These are phyloP conservation scores for Pseudogymnoascus sp. DNA, from an alignment of 2,329 filamentous ascomycete species.

Conservation along the genomic window DNA sequence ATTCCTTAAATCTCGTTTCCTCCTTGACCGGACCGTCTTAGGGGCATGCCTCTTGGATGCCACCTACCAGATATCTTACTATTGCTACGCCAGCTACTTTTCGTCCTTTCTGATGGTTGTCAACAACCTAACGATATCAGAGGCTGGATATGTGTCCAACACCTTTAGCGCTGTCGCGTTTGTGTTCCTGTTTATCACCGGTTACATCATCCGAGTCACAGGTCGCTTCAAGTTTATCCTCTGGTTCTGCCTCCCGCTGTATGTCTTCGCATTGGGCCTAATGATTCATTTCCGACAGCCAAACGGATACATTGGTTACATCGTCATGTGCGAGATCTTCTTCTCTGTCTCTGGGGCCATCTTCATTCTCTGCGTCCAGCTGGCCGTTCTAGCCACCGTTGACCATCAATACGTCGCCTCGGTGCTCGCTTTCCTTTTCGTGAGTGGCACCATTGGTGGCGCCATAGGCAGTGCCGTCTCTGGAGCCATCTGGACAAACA, in stretches of 20 bases:
- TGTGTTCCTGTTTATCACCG: constrained; percentile 41
- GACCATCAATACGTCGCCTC: constrained; percentile 55
- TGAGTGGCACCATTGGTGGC: constrained; percentile 54
- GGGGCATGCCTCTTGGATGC: constrained; percentile 24
- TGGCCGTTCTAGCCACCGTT: constrained; percentile 50
- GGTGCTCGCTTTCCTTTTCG: constrained; percentile 52
- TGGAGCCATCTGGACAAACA: constrained; percentile 58
- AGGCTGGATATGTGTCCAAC: constrained; percentile 26
- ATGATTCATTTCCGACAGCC: constrained; percentile 51
- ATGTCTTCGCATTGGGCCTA: constrained; percentile 45
- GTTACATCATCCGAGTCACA: constrained; percentile 40
- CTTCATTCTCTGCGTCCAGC: constrained; percentile 49
- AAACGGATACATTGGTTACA: constrained; percentile 41
- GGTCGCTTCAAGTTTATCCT: constrained; percentile 47
- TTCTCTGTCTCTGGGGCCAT: constrained; percentile 43
- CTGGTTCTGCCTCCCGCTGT: constrained; percentile 43
- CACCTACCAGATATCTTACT: constrained; percentile 10
- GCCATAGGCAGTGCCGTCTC: constrained; percentile 55
- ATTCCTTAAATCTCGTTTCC: constrained; percentile 39
- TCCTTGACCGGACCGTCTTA: constrained; percentile 26
- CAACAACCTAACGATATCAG: constrained; percentile 22
- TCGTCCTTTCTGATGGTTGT: constrained; percentile 21
- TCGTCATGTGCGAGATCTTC: constrained; percentile 51
- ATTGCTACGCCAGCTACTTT: constrained; percentile 11
- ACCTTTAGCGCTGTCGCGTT: constrained; percentile 40